Evolutionary conservation across 805 yeast genomes (phyloP).

Genomic region (Yamadazyma olivae): DNA sequence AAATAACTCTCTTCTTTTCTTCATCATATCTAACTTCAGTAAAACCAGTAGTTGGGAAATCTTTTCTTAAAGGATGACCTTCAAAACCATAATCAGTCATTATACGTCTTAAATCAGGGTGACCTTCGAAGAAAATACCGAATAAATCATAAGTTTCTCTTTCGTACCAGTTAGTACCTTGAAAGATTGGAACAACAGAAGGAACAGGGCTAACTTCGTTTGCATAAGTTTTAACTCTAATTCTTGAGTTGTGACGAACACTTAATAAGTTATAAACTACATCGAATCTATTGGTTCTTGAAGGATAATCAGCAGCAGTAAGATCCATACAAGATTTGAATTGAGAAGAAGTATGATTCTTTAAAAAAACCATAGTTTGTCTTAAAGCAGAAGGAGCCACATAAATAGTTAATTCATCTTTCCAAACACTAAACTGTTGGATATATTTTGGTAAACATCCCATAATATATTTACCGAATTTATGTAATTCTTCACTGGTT

Average conservation of each 20-base stretch:
- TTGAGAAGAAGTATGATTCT: slow-evolving; percentile 77
- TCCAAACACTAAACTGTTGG: slow-evolving; percentile 87
- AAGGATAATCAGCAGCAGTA: slow-evolving; percentile 85
- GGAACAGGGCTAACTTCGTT: slow-evolving; percentile 82
- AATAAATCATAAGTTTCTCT: slow-evolving; percentile 86
- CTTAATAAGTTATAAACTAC: slow-evolving; percentile 81
- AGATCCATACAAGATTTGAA: slow-evolving; percentile 76
- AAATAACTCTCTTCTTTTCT: slow-evolving; percentile 84
- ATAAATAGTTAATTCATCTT: slow-evolving; percentile 76
- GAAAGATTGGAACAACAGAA: slow-evolving; percentile 63
- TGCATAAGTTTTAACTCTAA: slow-evolving; percentile 86
- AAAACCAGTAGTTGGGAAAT: slow-evolving; percentile 90
- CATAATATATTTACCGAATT: slow-evolving; percentile 77
- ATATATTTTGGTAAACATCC: slow-evolving; percentile 76
- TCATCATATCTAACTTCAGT: slow-evolving; percentile 89
- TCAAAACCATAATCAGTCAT: slow-evolving; percentile 91
- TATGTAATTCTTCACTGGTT: slow-evolving; percentile 68
- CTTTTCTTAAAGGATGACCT: slow-evolving; percentile 89
- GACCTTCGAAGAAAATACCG: slow-evolving; percentile 84
- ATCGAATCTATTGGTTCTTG: slow-evolving; percentile 80
- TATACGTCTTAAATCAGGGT: slow-evolving; percentile 86
- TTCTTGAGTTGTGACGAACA: slow-evolving; percentile 80
- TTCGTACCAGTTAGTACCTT: slow-evolving; percentile 89
- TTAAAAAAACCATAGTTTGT: slow-evolving; percentile 68
- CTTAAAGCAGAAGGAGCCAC: slow-evolving; percentile 73